A percentile compares a stretch with the other conserved stretches of the same genome.
Evolutionary conservation across 164 flowering plant species (phyloP).

Genomic region (Santalum album): DNA sequence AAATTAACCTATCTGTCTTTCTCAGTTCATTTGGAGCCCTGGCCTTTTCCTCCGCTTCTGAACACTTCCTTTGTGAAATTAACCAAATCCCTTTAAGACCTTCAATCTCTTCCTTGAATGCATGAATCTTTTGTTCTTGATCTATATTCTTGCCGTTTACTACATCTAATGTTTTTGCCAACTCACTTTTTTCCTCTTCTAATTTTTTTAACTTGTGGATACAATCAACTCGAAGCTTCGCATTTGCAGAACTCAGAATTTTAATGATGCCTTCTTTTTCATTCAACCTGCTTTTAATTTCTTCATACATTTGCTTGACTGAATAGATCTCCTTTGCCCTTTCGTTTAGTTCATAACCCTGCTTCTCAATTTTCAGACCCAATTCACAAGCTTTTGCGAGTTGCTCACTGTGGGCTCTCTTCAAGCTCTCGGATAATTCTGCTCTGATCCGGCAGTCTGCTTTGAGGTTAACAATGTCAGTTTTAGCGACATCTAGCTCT

Average conservation of each 20-base stretch:
- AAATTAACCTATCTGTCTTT: conserved; percentile 15
- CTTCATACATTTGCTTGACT: conserved; percentile 14
- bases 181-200: conserved; percentile 20
- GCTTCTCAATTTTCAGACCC: conserved; percentile 6
- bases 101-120: conserved; percentile 25
- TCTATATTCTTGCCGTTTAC: conserved; percentile 23
- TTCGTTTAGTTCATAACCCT: conserved; percentile 15
- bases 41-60: conserved; percentile 25
- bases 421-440: conserved; percentile 2
- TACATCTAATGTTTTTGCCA: conserved; percentile 25
- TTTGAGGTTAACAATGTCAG: background rate
- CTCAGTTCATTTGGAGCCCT: conserved; percentile 17
- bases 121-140: conserved; percentile 20
- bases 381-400: background rate
- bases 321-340: conserved; percentile 13
- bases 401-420: conserved; percentile 1
- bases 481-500: conserved; percentile 1
- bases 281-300: conserved; percentile 16
- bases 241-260: conserved; percentile 20
- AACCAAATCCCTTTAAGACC: conserved; percentile 25
- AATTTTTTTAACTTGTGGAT: conserved; percentile 12
- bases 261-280: conserved; percentile 22
- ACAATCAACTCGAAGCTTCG: conserved; percentile 20
- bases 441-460: background rate
- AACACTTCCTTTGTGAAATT: conserved; percentile 21